phyloP scores from a whole-genome alignment of 2,329 filamentous ascomycete genomes.

The Thelonectria discophora region DNA sequence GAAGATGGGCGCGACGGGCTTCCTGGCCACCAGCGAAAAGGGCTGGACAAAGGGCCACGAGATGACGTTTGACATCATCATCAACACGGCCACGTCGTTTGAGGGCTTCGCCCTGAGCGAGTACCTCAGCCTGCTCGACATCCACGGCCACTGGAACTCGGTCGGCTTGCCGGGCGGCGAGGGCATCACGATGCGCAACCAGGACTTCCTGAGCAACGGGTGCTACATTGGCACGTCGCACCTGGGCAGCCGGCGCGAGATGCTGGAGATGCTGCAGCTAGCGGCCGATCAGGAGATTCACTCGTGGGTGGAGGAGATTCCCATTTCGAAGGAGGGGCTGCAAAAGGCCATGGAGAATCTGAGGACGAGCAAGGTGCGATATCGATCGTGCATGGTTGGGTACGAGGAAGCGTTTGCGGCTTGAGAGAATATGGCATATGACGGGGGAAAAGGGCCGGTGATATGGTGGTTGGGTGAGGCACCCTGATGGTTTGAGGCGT shows the following conservation, averaged over 20 bases:
- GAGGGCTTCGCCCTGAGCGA: slow-evolving; percentile 73
- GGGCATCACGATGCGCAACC: slow-evolving; percentile 74
- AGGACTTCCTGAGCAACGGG: slow-evolving; percentile 79
- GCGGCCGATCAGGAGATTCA: slow-evolving; percentile 74
- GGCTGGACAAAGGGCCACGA: slow-evolving; percentile 65
- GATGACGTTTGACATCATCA: slow-evolving; percentile 77
- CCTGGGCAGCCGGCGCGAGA: slow-evolving; percentile 75
- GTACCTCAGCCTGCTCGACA: slow-evolving; percentile 82
- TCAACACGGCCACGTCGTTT: slow-evolving; percentile 77
- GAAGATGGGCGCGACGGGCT: slow-evolving; percentile 69
- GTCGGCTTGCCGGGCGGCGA: slow-evolving; percentile 83
- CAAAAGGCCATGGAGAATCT: slow-evolving; percentile 74
- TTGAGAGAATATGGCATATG: slow-evolving; percentile 34
- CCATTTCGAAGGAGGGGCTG: slow-evolving; percentile 76
- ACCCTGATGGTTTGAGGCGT: slow-evolving; percentile 14
- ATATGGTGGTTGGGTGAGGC: background rate
- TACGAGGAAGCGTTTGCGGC: slow-evolving; percentile 74
- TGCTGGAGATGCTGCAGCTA: slow-evolving; percentile 75
- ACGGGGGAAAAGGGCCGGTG: slow-evolving; percentile 7
- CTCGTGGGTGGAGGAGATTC: slow-evolving; percentile 77
- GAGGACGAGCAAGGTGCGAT: slow-evolving; percentile 75
- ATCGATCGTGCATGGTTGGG: slow-evolving; percentile 77
- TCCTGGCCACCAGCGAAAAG: slow-evolving; percentile 65
- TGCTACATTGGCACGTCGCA: slow-evolving; percentile 76
- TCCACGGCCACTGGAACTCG: slow-evolving; percentile 82